Evolutionary conservation across 257 asterid species (phyloP), one percentile per base, ranked within the genome.

Genomic region (Scutellaria barbata): DNA sequence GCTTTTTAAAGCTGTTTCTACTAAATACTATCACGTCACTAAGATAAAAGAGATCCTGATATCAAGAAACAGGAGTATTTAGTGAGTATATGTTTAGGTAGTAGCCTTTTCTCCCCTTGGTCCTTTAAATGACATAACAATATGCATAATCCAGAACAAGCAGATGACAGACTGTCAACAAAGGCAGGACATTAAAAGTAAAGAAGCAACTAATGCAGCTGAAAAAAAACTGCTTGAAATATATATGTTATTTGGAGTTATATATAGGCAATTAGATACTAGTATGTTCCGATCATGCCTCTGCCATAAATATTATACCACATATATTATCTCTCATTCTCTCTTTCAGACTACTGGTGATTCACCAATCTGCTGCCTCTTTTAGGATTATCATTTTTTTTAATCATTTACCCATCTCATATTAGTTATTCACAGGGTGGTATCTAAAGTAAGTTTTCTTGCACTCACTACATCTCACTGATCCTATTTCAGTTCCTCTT

Each of bases 121-220:
- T 35, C 72, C 71, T 47, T 58, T n/a, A 45, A 43, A 47, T 20
- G 55, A 50, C 66, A 14, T 5, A 52, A 18, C 14, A 16, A 51
- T 46, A 56, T 40, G 60, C 64, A 69, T 46, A 18, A 45, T 68
- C 39, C 52, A 63, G 58, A 71, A 50, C 67, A 20, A 58, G 63
- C 52, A 61, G 5, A 56, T 64, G 20, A 47, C 35, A 13, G 10
- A 41, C 50, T 20, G 67, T 51, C 17, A 20, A 39, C 3, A n/a
- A 69, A 2, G 35, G 0, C 25, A 9, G 37, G 33, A 55, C 33
- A 56, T 18, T 17, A 20, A 53, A n/a, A 41, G 0, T 16, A 30
- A 17, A 33, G 48, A 73, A 30, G 69, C 10, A 45, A 11, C 50
- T 43, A 14, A 71, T 20, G 22, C 12, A 66, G 46, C 46, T 30